These are phyloP conservation scores for Eleusine coracana DNA, from an alignment of 176 grass and related monocot species.

Conservation along the genomic window DNA sequence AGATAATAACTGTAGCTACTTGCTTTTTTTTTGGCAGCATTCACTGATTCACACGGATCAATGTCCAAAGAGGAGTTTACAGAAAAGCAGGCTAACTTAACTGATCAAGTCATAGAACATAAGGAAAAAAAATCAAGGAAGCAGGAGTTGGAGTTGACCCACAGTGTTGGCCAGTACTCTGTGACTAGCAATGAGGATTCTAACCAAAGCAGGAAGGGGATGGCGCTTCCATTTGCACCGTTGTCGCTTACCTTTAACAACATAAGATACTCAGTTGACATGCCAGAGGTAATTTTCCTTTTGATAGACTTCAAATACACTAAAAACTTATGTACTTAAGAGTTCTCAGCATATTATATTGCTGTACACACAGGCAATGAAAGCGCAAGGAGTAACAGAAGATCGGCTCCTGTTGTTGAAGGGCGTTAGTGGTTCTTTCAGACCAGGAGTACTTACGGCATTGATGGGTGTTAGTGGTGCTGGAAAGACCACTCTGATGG, in stretches of 20 bases:
- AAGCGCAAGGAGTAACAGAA: constrained; percentile 74
- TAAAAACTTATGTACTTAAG: constrained; percentile 11
- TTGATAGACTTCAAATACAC: constrained; percentile 9
- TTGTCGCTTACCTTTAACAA: constrained; percentile 73
- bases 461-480: constrained; percentile 93
- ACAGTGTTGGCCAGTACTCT: constrained; percentile 44
- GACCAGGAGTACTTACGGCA: constrained; percentile 89
- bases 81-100: constrained; percentile 83
- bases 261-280: constrained; percentile 85
- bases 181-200: constrained; percentile 28
- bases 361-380: constrained; percentile 70
- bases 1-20: constrained; percentile 29
- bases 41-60: constrained; percentile 56
- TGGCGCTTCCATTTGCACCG: constrained; percentile 80
- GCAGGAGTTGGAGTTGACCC: constrained; percentile 53
- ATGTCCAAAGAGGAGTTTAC: constrained; percentile 75
- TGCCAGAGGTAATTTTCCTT: constrained; percentile 71
- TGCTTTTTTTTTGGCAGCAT: constrained; percentile 54
- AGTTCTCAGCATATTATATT: constrained; percentile 36
- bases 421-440: constrained; percentile 84
- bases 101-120: constrained; percentile 61
- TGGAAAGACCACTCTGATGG: constrained; percentile 94
- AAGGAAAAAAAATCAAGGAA: constrained; percentile 55
- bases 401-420: constrained; percentile 76
- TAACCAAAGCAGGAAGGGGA: constrained; percentile 56